These are phyloP conservation scores for Alternaria sp. DNA, from an alignment of 2,329 filamentous ascomycete species.

Conservation along the genomic window DNA sequence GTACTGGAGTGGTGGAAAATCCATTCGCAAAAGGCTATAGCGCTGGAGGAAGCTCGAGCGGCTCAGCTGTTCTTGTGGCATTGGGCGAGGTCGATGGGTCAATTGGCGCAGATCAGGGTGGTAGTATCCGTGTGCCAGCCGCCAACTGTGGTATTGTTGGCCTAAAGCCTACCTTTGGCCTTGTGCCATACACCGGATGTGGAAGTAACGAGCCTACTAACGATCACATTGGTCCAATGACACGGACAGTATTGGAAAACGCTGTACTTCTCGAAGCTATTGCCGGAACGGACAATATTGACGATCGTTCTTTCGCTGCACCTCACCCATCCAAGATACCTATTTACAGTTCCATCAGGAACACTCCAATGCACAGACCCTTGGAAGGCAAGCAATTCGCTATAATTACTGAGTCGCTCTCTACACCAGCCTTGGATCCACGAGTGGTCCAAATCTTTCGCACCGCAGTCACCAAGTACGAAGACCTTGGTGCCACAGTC, in stretches of 20 bases:
- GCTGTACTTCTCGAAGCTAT: slow-evolving; percentile 54
- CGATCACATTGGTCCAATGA: slow-evolving; percentile 59
- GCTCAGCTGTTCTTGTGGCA: slow-evolving; percentile 56
- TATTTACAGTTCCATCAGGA: slow-evolving; percentile 31
- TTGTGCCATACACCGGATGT: slow-evolving; percentile 60
- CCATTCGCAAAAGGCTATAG: slow-evolving; percentile 55
- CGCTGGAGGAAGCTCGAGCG: slow-evolving; percentile 58
- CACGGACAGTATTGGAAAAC: slow-evolving; percentile 51
- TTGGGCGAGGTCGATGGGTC: slow-evolving; percentile 54
- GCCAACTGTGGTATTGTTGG: slow-evolving; percentile 51
- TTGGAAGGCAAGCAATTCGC: slow-evolving; percentile 38
- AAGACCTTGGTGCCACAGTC: slow-evolving; percentile 57
- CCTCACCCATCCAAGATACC: slow-evolving; percentile 34
- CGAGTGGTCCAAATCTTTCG: slow-evolving; percentile 52
- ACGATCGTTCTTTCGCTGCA: slow-evolving; percentile 48
- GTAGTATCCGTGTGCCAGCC: slow-evolving; percentile 56
- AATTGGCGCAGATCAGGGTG: slow-evolving; percentile 58
- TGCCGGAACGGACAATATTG: slow-evolving; percentile 59
- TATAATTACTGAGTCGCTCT: slow-evolving; percentile 40
- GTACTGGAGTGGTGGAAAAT: slow-evolving; percentile 56
- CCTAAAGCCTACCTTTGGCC: slow-evolving; percentile 60
- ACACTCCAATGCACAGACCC: slow-evolving; percentile 15
- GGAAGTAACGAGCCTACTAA: slow-evolving; percentile 58
- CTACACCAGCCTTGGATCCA: slow-evolving; percentile 44
- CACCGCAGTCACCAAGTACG: slow-evolving; percentile 51